Base-by-base conservation (phyloP, 2,329 filamentous ascomycete species). In the Sarocladium kiliense region DNA sequence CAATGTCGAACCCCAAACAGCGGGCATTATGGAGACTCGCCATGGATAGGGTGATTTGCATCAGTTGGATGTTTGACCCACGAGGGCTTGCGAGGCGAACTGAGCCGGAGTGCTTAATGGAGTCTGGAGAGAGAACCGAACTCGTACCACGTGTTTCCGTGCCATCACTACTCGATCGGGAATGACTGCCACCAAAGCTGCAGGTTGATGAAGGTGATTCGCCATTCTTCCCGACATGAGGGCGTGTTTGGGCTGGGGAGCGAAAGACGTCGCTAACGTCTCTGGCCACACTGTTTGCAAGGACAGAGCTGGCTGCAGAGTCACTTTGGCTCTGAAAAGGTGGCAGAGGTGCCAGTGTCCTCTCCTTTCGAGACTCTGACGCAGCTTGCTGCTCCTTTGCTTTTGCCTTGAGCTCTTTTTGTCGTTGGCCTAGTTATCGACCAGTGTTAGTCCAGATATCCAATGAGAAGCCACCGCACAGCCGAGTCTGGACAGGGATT, bases 11-110 rank as follows among this genome's bases (percentile, higher is more conserved):
- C 1, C 61, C 59, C 0, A 67, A 56, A 1, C 57, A 58, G 0
- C 57, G 9, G 2, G 63, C 64, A 34, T 67, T 67, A 3, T 59
- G 26, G 6, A 65, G 45, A 0, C 58, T 34, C 2, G 65, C 65
- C 3, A 51, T 53, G 49, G 58, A 63, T n/a, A 66, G 39, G 3
- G 47, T 57, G 30, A 53, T 44, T 18, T 44, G 41, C 7, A 25
- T 9, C 11, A 25, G 41, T 18, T 44, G 41, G 7, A 44, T 10
- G 21, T 25, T 44, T 23, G 41, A 44, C 11, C 9, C n/a, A 16
- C 6, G 18, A 44, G 41, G 41, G 16, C 16, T 16, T 21, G 41
- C 21, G 10, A 11, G 21, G 5, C 41, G 41, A n/a, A 44, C 16
- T 23, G 21, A 16, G 3, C 19, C 21, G 3, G 41, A 9, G 5